Percentiles rank a stretch among this genome's conserved stretches.
phyloP scores from a whole-genome alignment of 495 filamentous ascomycete species.

The Lasiosphaeria hispida region DNA sequence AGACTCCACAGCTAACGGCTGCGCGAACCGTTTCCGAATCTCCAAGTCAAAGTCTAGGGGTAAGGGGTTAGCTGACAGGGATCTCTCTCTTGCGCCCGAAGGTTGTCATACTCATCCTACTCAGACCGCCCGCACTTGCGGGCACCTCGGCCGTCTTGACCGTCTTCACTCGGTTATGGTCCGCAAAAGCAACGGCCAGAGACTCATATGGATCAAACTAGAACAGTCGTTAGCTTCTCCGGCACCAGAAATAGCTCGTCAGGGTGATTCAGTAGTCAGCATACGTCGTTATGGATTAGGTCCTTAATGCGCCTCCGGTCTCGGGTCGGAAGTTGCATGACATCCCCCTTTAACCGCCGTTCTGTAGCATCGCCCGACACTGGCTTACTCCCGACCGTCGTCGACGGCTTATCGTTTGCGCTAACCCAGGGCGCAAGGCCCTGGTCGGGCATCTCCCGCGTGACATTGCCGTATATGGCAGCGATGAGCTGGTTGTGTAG shows the following conservation, averaged over 20 bases:
- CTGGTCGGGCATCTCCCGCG: slow-evolving; percentile 83
- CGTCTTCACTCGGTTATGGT: slow-evolving; percentile 68
- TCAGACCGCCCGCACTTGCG: slow-evolving; percentile 80
- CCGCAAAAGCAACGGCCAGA: slow-evolving; percentile 60
- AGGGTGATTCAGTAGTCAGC: slow-evolving; percentile 10
- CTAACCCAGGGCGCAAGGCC: slow-evolving; percentile 94
- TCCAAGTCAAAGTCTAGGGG: slow-evolving; percentile 79
- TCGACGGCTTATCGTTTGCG: slow-evolving; percentile 87
- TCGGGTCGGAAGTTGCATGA: slow-evolving; percentile 85
- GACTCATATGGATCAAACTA: slow-evolving; percentile 67
- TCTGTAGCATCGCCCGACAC: slow-evolving; percentile 86
- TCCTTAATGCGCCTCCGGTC: slow-evolving; percentile 87
- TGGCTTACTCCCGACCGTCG: slow-evolving; percentile 70
- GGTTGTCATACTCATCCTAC: slow-evolving; percentile 75
- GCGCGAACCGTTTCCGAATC: slow-evolving; percentile 86
- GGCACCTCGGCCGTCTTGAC: slow-evolving; percentile 69
- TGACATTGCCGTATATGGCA: slow-evolving; percentile 82
- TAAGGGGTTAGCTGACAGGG: slow-evolving; percentile 8
- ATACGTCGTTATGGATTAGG: slow-evolving; percentile 55
- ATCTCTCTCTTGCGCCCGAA: too few relatives aligned
- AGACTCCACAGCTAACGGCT: slow-evolving; percentile 82
- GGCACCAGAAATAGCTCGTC: background rate
- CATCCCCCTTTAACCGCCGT: slow-evolving; percentile 83
- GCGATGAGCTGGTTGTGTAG: slow-evolving; percentile 88
- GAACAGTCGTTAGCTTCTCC: slow-evolving; percentile 16